Evolutionary conservation across 371 early-diverging fungal species (phyloP).

Genomic region (Mucor plumbeus): DNA sequence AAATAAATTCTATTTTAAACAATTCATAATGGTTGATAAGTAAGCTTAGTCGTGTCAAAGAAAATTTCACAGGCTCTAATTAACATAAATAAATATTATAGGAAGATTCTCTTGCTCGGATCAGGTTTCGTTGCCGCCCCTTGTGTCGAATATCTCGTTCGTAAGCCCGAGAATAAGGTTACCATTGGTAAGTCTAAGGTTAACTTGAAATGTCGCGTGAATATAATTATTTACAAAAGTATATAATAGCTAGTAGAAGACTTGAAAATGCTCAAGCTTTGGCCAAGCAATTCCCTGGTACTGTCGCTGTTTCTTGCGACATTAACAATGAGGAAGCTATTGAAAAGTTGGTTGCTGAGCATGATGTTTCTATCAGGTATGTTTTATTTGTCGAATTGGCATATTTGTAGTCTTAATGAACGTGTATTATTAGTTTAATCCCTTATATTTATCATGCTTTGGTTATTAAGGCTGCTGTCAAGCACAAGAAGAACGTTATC

Average conservation of each 20-base stretch:
- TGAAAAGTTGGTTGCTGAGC: conserved; percentile 86
- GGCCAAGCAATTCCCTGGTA: conserved; percentile 57
- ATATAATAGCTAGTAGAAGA: conserved; percentile 76
- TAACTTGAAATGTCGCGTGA: conserved; percentile 1
- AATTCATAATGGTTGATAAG: conserved; percentile 30
- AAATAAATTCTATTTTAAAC: conserved; percentile 6
- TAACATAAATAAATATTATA: conserved; percentile 24
- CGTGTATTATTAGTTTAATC: conserved; percentile 65
- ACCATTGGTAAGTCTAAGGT: conserved; percentile 65
- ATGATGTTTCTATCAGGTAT: conserved; percentile 80
- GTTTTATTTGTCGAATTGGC: not conserved
- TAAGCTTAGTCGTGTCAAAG: conserved; percentile 7
- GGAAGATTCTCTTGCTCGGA: conserved; percentile 92
- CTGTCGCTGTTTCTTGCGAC: conserved; percentile 79
- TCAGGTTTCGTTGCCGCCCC: conserved; percentile 98
- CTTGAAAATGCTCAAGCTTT: conserved; percentile 80
- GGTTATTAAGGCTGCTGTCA: conserved; percentile 85
- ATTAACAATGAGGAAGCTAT: conserved; percentile 80
- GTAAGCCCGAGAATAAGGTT: conserved; percentile 81
- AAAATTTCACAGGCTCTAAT: not conserved
- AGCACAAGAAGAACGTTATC: conserved; percentile 83
- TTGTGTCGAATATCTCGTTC: conserved; percentile 90
- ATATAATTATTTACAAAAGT: not conserved
- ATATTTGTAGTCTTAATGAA: not conserved
- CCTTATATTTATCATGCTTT: conserved; percentile 87